phyloP scores from a whole-genome alignment of 495 filamentous ascomycete species.

The Corynascus novoguineensis region DNA sequence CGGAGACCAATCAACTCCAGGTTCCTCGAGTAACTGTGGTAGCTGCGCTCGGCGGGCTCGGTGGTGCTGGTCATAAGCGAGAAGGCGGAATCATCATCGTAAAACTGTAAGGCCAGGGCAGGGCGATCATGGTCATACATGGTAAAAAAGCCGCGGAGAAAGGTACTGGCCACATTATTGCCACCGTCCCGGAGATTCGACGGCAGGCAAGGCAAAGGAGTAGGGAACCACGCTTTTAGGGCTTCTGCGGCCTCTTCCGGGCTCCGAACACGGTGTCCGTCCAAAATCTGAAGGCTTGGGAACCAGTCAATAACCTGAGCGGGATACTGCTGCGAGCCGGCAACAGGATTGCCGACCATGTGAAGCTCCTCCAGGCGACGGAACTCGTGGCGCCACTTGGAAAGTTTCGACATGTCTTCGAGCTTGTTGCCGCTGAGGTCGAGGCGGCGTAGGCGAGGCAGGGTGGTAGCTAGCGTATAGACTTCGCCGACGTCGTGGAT shows the following conservation, averaged over 20 bases:
- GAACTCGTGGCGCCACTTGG: constrained; percentile 76
- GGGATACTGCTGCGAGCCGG: constrained; percentile 54
- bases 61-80: constrained; percentile 61
- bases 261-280: constrained; percentile 64
- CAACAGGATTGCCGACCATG: constrained; percentile 69
- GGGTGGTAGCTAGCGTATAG: constrained; percentile 62
- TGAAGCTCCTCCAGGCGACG: constrained; percentile 70
- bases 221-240: constrained; percentile 33
- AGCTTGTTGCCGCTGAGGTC: constrained; percentile 80
- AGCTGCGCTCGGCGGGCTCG: constrained; percentile 34
- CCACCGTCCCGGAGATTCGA: constrained; percentile 69
- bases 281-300: constrained; percentile 66
- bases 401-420: constrained; percentile 58
- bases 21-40: constrained; percentile 66
- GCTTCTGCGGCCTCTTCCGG: constrained; percentile 57
- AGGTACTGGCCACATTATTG: constrained; percentile 64
- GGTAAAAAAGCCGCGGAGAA: constrained; percentile 67
- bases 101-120: constrained; percentile 58
- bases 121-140: constrained; percentile 69
- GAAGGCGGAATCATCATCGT: constrained; percentile 73
- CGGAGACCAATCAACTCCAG: constrained; percentile 61
- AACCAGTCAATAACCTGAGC: constrained; percentile 75
- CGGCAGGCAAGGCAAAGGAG: constrained; percentile 61
- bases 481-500: constrained; percentile 65
- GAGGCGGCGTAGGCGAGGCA: constrained; percentile 77